These are phyloP conservation scores for Discostella pseudostelligera DNA, from an alignment of 108 stramenopile species.

Conservation along the genomic window DNA sequence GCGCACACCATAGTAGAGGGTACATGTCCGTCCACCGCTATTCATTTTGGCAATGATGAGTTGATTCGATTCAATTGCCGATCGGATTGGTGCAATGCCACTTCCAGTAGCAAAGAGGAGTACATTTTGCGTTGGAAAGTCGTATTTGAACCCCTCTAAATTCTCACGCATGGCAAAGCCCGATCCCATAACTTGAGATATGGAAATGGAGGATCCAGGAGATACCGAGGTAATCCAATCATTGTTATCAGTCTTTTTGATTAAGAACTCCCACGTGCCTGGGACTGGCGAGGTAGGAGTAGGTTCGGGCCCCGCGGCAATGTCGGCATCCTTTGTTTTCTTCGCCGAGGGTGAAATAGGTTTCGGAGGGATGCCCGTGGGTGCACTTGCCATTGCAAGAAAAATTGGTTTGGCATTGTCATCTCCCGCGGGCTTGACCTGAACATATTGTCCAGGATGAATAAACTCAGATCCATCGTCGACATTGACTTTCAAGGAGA, in stretches of 20 bases:
- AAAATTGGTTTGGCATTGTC: conserved; percentile 74
- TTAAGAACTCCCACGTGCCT: conserved; percentile 79
- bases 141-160: conserved; percentile 85
- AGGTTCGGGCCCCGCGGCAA: conserved; percentile 36
- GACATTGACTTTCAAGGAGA: conserved; percentile 56
- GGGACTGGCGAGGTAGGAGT: conserved; percentile 17
- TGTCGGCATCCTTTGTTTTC: conserved; percentile 41
- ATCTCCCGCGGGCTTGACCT: conserved; percentile 46
- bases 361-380: conserved; percentile 36
- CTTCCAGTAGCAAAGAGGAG: conserved; percentile 83
- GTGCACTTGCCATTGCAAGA: conserved; percentile 80
- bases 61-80: conserved; percentile 82
- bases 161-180: conserved; percentile 87
- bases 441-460: conserved; percentile 82
- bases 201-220: conserved; percentile 48
- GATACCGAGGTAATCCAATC: conserved; percentile 59
- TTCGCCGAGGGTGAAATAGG: conserved; percentile 18
- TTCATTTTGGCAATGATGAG: conserved; percentile 54
- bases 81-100: conserved; percentile 91
- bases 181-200: conserved; percentile 86
- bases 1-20: conserved; percentile 85
- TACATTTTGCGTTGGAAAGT: conserved; percentile 88
- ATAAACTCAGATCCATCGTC: conserved; percentile 63
- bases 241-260: conserved; percentile 87
- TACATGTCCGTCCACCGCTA: conserved; percentile 65